Conservation (phyloP, 345 rosid genomes). For the Euphorbia tirucalli region DNA sequence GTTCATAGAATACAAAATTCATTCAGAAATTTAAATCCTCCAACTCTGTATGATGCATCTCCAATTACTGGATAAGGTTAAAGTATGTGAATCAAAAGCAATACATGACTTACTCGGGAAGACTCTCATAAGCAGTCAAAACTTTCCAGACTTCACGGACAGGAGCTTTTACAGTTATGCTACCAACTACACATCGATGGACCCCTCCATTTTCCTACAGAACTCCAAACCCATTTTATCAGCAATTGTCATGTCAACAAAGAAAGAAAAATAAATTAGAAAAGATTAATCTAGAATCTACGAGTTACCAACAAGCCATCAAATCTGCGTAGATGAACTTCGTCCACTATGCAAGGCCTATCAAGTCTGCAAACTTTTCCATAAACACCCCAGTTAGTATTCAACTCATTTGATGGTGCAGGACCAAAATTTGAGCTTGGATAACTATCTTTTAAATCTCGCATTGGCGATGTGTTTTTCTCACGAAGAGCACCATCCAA, state of each 20-base stretch:
- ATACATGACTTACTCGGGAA: slow-evolving; percentile 70
- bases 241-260: slow-evolving; percentile 29
- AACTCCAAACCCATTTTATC: slow-evolving; percentile 40
- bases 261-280: slow-evolving; percentile 21
- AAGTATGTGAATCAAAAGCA: neutral
- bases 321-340: slow-evolving; percentile 95
- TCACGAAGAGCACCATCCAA: slow-evolving; percentile 30
- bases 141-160: slow-evolving; percentile 93
- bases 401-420: slow-evolving; percentile 44
- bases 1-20: neutral
- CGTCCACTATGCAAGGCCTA: slow-evolving; percentile 79
- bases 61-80: neutral
- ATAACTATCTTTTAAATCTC: slow-evolving; percentile 34
- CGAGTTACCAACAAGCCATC: slow-evolving; percentile 84
- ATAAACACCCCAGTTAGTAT: slow-evolving; percentile 67
- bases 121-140: slow-evolving; percentile 86
- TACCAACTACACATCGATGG: slow-evolving; percentile 89
- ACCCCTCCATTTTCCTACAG: slow-evolving; percentile 95
- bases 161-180: slow-evolving; percentile 96
- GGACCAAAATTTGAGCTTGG: slow-evolving; percentile 41
- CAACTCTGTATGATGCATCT: neutral
- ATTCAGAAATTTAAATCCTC: neutral
- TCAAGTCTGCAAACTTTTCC: slow-evolving; percentile 81
- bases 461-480: slow-evolving; percentile 24
- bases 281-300: slow-evolving; percentile 25